Evolutionary conservation across 2,329 filamentous ascomycete species (phyloP), one percentile per base, ranked within the genome.

Genomic region (Fusarium sp.): DNA sequence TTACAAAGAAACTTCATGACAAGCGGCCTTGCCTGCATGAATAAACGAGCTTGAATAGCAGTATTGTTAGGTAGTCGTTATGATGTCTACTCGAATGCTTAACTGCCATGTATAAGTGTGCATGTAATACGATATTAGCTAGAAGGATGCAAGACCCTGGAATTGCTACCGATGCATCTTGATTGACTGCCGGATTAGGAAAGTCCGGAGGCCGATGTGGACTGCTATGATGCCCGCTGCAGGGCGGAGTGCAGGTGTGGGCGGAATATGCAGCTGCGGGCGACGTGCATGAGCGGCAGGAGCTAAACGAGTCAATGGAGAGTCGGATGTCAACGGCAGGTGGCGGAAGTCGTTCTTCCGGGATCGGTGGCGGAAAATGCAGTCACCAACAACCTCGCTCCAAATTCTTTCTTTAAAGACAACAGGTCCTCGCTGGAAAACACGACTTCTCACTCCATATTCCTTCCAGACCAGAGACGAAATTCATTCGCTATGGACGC

Each of bases 401-500:
- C 50, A 48, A 40, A 42, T 54, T 56, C 42, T 59, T 67, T 20
- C 44, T 66, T 66, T 61, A 61, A 69, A 65, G 54, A 58, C 46
- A 38, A 38, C 51, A 48, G 45, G 40, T 43, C 48, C 61, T 60
- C 60, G 23, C 45, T 24, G 30, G 28, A 40, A 63, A 58, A 12
- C 3, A 20, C 24, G 19, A 20, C 20, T 19, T 26, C 43, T 34
- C 51, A 44, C n/a, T 46, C 48, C 46, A 26, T 38, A 51, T 36
- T 45, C 26, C 51, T 46, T 57, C 28, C 36, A 38, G 34, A 56
- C 39, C 32, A 58, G 47, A 57, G 54, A 59, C 57, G 50, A 36
- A 45, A 53, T 24, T 46, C 23, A 38, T 48, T 58, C 76, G 81
- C 23, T 45, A 88, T 88, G 86, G 86, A 88, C 68, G 80, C 75